A percentile compares a stretch with the other conserved stretches of the same genome.
phyloP scores from a whole-genome alignment of 2,329 filamentous ascomycete species.

The Penicillium sp. region DNA sequence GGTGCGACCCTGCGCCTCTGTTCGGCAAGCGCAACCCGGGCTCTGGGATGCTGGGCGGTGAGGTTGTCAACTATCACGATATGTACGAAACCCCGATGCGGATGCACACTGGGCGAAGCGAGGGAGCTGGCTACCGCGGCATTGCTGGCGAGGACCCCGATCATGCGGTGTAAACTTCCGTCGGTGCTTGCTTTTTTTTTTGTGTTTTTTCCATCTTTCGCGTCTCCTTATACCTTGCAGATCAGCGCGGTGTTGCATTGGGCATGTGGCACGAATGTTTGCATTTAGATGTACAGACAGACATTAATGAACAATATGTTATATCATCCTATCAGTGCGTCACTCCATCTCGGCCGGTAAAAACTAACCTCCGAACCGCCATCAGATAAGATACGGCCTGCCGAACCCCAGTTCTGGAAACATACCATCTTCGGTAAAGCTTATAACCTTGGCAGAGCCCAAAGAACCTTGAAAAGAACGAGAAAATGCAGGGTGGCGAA shows the following conservation, averaged over 20 bases:
- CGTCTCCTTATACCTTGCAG: neutral
- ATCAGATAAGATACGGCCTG: slow-evolving; percentile 3
- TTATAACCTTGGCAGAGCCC: neutral
- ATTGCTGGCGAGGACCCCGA: slow-evolving; percentile 43
- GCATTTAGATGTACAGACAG: slow-evolving; percentile 22
- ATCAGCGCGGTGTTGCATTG: slow-evolving; percentile 8
- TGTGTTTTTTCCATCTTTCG: neutral
- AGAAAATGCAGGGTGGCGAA: neutral
- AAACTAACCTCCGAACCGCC: neutral
- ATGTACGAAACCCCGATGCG: slow-evolving; percentile 83
- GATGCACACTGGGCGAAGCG: slow-evolving; percentile 56
- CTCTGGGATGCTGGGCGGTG: slow-evolving; percentile 73
- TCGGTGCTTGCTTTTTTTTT: slow-evolving; percentile 1
- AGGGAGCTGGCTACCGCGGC: slow-evolving; percentile 60
- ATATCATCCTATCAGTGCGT: neutral
- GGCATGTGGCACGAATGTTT: slow-evolving; percentile 8
- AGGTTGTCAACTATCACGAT: slow-evolving; percentile 79
- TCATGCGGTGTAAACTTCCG: slow-evolving; percentile 27
- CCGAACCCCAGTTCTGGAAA: slow-evolving; percentile 1
- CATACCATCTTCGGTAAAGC: neutral
- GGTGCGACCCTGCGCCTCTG: slow-evolving; percentile 83
- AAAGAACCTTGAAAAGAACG: no score
- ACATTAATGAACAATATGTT: slow-evolving; percentile 15
- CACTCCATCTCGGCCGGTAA: neutral
- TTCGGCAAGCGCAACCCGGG: slow-evolving; percentile 76